Conservation (phyloP, 345 rosid genomes). For the Litchi chinensis region DNA sequence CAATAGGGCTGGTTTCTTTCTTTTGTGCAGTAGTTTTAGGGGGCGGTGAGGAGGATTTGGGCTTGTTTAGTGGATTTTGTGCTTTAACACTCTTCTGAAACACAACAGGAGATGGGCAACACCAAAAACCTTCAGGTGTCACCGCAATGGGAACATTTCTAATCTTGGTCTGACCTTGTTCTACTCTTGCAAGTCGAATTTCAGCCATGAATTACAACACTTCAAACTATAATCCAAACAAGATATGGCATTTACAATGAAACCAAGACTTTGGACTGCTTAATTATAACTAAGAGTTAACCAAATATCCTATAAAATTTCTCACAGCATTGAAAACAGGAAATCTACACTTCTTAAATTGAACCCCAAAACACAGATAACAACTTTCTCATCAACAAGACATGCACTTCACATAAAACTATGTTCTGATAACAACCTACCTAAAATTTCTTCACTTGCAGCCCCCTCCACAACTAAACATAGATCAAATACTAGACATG, state of each 20-base stretch:
- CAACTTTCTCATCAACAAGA: background rate
- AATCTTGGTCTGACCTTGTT: slow-evolving; percentile 83
- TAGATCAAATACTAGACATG: slow-evolving; percentile 20
- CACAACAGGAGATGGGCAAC: slow-evolving; percentile 93
- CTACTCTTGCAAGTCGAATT: slow-evolving; percentile 69
- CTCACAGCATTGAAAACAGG: background rate
- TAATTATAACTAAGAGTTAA: slow-evolving; percentile 1
- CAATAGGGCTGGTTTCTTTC: slow-evolving; percentile 41
- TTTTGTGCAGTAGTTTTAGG: slow-evolving; percentile 51
- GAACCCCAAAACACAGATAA: background rate
- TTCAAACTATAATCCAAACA: slow-evolving; percentile 37
- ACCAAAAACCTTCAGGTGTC: slow-evolving; percentile 99
- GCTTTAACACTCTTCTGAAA: slow-evolving; percentile 83
- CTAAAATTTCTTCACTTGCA: slow-evolving; percentile 11
- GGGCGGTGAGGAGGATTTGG: slow-evolving; percentile 65
- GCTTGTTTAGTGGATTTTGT: slow-evolving; percentile 63
- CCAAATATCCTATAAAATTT: slow-evolving; percentile 11
- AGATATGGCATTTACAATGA: slow-evolving; percentile 10
- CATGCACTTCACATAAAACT: background rate
- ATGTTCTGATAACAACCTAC: background rate
- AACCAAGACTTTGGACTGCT: background rate
- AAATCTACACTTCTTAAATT: background rate
- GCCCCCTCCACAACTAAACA: slow-evolving; percentile 1
- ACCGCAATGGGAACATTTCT: slow-evolving; percentile 93
- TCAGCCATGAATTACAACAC: slow-evolving; percentile 66